Percentiles rank a stretch among this genome's conserved stretches.
Conservation (phyloP, 805 yeast species). For the Hanseniaspora nectarophila region DNA sequence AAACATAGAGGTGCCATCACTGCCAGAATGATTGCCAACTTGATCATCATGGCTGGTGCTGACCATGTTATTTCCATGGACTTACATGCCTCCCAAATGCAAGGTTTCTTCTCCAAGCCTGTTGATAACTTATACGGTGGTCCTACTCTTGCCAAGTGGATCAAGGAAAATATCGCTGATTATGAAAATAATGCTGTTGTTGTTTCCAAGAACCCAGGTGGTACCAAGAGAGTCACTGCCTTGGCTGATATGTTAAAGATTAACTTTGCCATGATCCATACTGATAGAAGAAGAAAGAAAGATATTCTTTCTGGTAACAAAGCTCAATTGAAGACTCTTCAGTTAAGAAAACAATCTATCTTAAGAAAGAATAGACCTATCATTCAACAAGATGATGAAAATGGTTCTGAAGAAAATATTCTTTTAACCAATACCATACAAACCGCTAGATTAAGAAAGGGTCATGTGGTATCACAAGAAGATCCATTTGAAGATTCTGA, state of each 20-base stretch:
- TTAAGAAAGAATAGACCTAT: conserved; percentile 35
- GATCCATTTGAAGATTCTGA: conserved; percentile 29
- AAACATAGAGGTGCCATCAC: conserved; percentile 98
- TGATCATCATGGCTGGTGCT: conserved; percentile 95
- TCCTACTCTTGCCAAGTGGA: conserved; percentile 93
- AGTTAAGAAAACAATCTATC: conserved; percentile 39
- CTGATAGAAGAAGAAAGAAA: conserved; percentile 85
- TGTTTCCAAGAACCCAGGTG: conserved; percentile 98
- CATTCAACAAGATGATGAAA: conserved; percentile 34
- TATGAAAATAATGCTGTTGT: conserved; percentile 74
- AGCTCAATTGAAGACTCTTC: conserved; percentile 27
- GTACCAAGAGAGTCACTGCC: conserved; percentile 94
- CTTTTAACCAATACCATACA: conserved; percentile 71
- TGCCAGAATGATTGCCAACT: conserved; percentile 93
- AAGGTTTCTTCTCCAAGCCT: conserved; percentile 94
- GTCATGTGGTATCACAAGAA: conserved; percentile 85
- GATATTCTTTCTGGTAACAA: conserved; percentile 41
- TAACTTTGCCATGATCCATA: conserved; percentile 97
- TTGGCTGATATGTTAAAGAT: conserved; percentile 93
- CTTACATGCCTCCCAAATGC: conserved; percentile 93
- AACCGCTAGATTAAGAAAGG: conserved; percentile 90
- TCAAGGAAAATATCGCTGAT: conserved; percentile 75
- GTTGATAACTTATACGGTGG: conserved; percentile 95
- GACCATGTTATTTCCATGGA: conserved; percentile 98
- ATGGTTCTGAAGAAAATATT: conserved; percentile 51